Evolutionary conservation across 352 stramenopile genomes (phyloP), one percentile per base, ranked within the genome.

Genomic region (Plasmopara viticola): DNA sequence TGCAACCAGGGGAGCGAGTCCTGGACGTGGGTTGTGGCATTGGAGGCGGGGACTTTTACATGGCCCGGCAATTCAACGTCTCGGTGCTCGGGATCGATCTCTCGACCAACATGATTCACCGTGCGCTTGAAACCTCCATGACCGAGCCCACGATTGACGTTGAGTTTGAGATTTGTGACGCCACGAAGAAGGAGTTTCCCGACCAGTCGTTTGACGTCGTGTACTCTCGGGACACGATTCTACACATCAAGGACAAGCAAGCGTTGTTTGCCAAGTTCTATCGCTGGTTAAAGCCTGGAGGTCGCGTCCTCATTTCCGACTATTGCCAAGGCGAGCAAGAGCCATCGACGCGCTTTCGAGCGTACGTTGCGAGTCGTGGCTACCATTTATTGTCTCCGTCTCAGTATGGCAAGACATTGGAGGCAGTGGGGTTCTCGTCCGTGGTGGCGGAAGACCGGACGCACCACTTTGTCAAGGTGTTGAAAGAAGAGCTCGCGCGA

Each of bases 21-120:
- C 60, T 96, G 9, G 87, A 96, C 53, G 87, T 96, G 8, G 87
- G 87, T 25, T 96, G 87, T 51, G 87, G 87, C 20, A 94, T 96
- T 43, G 87, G 87, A n/a, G 87, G 87, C 15, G 92, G 87, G 1
- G 80, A 86, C 30, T 84, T 94, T 50, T 96, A 95, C 63, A 86
- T 96, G 60, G 87, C 87, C 10, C 94, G 94, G 38, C 79, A 94
- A 48, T 87, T 97, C 28, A 84, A 79, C 18, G 73, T 86, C 25
- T 80, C 86, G 0, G 77, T 87, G 8, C 68, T 87, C 10, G 77
- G 74, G 15, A 87, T 87, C 48, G 77, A 87, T 55, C 59, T 87
- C 12, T 87, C 77, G 15, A 86, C 74, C 12, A 87, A 87, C 56
- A 87, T 87, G 77, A 70, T 87, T 18, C 72, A 87, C 47, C 74